Evolutionary conservation across 495 filamentous ascomycete species (phyloP), one percentile per base, ranked within the genome.

Genomic region (Letharia columbiana): DNA sequence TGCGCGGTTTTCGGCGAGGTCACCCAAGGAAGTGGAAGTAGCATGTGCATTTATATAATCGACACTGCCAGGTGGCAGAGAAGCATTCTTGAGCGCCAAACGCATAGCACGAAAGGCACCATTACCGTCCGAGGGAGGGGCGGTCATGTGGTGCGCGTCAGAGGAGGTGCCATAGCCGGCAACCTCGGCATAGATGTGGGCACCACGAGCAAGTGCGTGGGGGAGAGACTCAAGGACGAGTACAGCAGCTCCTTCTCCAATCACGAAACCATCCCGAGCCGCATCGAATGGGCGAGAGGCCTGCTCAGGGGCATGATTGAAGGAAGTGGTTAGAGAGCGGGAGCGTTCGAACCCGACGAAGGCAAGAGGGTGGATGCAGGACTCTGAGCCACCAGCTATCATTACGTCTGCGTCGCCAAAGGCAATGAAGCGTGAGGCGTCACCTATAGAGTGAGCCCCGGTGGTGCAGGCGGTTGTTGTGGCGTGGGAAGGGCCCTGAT

Each of bases 41-140:
- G 92, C 94, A 75, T 98, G 94, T 3, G 94, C 94, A 73, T 98
- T 98, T 71, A 98, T 83, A 74, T 98, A 98, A 72, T 92, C 91
- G 0, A 98, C 88, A 41, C 84, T 77, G 2, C 69, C 72, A 10
- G 94, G 92, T 66, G 77, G 78, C 3, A 95, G 66, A 8, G 79
- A 76, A 2, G 92, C 92, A 74, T 91, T 84, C 68, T 82, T 84
- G 65, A 98, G 75, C 7, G 92, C 91, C 68, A 85, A 84, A 70
- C 84, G 89, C 94, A 98, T 98, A 9, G 92, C 89, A 60, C 90
- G 77, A 18, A 83, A 82, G 0, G 94, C 91, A 0, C 94, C 94
- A 52, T 83, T 78, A 10, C 94, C 94, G 71, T 92, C 87, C 69
- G 85, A 85, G 45, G 85, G 85, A 3, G 94, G 94, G 3, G 92